Evolutionary conservation across 176 grass and related monocot species (phyloP).

Genomic region (Carex scoparia): DNA sequence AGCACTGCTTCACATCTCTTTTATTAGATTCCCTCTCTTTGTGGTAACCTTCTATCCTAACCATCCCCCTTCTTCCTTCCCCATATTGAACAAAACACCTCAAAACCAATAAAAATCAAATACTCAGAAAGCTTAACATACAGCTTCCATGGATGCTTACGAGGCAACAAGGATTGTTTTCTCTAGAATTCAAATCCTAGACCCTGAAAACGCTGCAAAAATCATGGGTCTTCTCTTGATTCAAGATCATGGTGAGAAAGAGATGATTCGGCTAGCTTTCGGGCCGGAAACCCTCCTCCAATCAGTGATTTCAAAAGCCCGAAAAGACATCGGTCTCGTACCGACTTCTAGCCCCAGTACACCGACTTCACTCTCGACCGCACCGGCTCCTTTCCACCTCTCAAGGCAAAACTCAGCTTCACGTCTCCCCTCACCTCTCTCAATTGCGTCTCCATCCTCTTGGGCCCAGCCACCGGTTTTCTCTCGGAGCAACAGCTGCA

Average conservation of each 20-base stretch:
- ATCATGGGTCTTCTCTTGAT: conserved; percentile 91
- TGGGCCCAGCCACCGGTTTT: conserved; percentile 51
- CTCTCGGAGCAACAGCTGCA: conserved; percentile 45
- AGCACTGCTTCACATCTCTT: conserved; percentile 14
- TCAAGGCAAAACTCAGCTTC: conserved; percentile 50
- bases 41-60: conserved; percentile 15
- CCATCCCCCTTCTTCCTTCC: neutral
- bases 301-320: conserved; percentile 57
- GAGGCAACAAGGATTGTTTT: conserved; percentile 96
- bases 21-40: conserved; percentile 23
- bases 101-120: conserved; percentile 14
- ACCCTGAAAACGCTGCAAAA: conserved; percentile 83
- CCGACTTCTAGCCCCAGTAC: conserved; percentile 36
- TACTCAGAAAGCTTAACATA: neutral
- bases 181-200: conserved; percentile 87
- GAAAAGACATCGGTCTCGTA: conserved; percentile 56
- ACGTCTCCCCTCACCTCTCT: conserved; percentile 44
- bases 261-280: conserved; percentile 96
- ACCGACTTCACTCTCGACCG: conserved; percentile 22
- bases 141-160: conserved; percentile 75
- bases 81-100: conserved; percentile 8
- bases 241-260: conserved; percentile 92
- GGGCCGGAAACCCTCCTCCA: conserved; percentile 76
- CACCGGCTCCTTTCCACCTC: conserved; percentile 36
- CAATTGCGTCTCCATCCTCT: conserved; percentile 56